Evolutionary conservation across 805 yeast genomes (phyloP), one percentile per base, ranked within the genome.

Genomic region (Ascoidea tarda): DNA sequence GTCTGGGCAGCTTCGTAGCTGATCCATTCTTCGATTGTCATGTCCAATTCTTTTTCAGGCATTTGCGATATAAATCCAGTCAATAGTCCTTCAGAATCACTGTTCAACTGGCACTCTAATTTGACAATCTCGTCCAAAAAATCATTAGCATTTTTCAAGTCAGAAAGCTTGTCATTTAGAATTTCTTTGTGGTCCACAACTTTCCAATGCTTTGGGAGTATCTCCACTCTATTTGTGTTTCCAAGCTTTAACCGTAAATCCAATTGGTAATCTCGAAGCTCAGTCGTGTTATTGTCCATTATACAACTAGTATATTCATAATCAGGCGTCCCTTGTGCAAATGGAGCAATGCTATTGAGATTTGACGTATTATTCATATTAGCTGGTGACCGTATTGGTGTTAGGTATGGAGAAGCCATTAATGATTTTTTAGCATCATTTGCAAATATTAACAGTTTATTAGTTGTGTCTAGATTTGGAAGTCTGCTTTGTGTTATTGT

Each of bases 1-100:
- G 84, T 81, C 56, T 75, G 77, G 10, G 66, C 64, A 0, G 87
- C 84, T 59, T 76, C 75, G 57, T 73, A 69, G 33, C 61, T 60
- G 21, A 85, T 66, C 95, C 95, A 88, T 54, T 84, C 77, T 50
- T 73, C 71, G n/a, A 87, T 75, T 0, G 84, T 77, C 83, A 82
- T 79, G 10, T 76, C 71, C 58, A 85, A 69, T 60, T 85, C 89
- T 32, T 76, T 76, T 33, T 75, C 79, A 0, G 91, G 90, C 78
- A 85, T 79, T 47, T 78, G 79, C 1, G 80, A 72, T 5, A 84
- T 78, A 59, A 84, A 84, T 50, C 71, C 70, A 0, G 86, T 77
- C 28, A 85, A 65, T 33, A 75, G 75, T 1, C 91, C 89, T 54
- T 82, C 87, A 46, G 70, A 62, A 61, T 85, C 95, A 56, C 82